phyloP scores from a whole-genome alignment of 208 protist species.

The Trypanosoma vivax region DNA sequence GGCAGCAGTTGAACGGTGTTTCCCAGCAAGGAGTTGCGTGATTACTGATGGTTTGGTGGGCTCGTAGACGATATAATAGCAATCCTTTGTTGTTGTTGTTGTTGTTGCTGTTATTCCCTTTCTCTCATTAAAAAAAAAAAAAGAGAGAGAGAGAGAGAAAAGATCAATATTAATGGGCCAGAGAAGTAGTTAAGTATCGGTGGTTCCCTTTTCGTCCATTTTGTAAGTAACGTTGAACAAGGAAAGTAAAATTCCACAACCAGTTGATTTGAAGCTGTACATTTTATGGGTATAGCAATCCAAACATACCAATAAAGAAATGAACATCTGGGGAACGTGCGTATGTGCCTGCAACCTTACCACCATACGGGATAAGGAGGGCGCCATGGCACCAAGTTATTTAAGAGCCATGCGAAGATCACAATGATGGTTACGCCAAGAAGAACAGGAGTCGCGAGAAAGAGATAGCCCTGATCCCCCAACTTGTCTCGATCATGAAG shows the following conservation, averaged over 20 bases:
- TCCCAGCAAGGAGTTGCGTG: too few relatives aligned
- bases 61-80: too few relatives aligned
- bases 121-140: neutral
- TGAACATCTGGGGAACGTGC: too few relatives aligned
- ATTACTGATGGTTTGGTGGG: too few relatives aligned
- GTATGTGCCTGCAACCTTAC: too few relatives aligned
- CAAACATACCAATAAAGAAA: neutral
- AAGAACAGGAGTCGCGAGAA: slow-evolving; percentile 40
- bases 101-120: neutral
- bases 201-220: too few relatives aligned
- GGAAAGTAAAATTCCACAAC: too few relatives aligned
- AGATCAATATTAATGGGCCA: neutral
- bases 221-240: too few relatives aligned
- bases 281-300: neutral
- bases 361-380: slow-evolving; percentile 54
- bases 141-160: neutral
- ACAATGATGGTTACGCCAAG: slow-evolving; percentile 44
- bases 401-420: slow-evolving; percentile 36
- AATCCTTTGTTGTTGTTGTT: neutral
- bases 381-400: slow-evolving; percentile 63
- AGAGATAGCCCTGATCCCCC: slow-evolving; percentile 56
- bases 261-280: too few relatives aligned
- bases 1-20: too few relatives aligned
- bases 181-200: too few relatives aligned
- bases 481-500: slow-evolving; percentile 51